Evolutionary conservation across 192 early-diverging fungal genomes (phyloP).

Genomic region (Linnemannia elongata): DNA sequence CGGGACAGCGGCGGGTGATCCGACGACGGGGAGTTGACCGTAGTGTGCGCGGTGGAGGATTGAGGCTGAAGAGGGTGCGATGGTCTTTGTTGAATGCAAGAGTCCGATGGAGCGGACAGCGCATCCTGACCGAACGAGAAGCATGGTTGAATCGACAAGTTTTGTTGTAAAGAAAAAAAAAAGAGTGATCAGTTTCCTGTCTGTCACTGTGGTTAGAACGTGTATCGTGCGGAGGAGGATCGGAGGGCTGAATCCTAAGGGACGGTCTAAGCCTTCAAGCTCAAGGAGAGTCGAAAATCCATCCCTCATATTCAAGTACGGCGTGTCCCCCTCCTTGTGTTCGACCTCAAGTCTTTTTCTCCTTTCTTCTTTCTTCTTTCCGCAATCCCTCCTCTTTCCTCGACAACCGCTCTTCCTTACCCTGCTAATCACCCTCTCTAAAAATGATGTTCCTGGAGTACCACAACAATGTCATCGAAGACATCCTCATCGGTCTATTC

Average conservation of each 20-base stretch:
- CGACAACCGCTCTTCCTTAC: too few species aligned
- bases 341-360: neutral
- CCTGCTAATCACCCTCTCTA: too few species aligned
- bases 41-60: conserved; percentile 30
- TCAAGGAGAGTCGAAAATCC: too few species aligned
- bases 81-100: conserved; percentile 9
- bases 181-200: neutral
- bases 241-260: too few species aligned
- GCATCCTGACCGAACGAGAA: conserved; percentile 18
- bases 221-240: too few species aligned
- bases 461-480: neutral
- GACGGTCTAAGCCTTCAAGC: too few species aligned
- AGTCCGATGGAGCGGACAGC: conserved; percentile 18
- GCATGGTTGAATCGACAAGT: neutral
- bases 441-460: neutral
- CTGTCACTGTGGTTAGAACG: too few species aligned
- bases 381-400: too few species aligned
- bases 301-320: too few species aligned
- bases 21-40: conserved; percentile 45
- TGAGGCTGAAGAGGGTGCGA: neutral
- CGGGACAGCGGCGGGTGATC: neutral
- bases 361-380: neutral
- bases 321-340: neutral
- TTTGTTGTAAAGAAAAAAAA: neutral
- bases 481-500: neutral